These are phyloP conservation scores for Kingdonia uniflora DNA, from an alignment of 164 flowering plant species.

Conservation along the genomic window DNA sequence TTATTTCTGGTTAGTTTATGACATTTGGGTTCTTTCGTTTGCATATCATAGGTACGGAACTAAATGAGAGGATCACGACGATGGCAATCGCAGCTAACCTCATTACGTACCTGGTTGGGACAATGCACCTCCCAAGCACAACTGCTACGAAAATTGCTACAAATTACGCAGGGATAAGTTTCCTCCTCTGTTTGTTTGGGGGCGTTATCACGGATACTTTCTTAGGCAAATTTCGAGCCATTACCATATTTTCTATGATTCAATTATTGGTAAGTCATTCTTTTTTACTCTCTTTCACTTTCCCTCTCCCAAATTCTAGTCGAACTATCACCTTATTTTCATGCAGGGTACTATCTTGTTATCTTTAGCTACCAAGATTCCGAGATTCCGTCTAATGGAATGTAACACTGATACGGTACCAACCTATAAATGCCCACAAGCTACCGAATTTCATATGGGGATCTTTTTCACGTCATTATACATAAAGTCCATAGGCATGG, in stretches of 20 bases:
- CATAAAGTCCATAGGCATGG: conserved; percentile 64
- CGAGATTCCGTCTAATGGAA: conserved; percentile 54
- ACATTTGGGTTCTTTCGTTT: no score
- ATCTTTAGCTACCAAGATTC: conserved; percentile 41
- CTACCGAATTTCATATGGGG: conserved; percentile 61
- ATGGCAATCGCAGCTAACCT: conserved; percentile 89
- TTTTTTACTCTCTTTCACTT: no score
- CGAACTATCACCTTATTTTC: no score
- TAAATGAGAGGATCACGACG: conserved; percentile 59
- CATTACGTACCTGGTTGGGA: conserved; percentile 63
- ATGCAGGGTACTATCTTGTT: conserved; percentile 62
- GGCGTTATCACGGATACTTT: conserved; percentile 84
- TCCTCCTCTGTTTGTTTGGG: conserved; percentile 65
- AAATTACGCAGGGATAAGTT: conserved; percentile 69
- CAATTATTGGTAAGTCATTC: conserved; percentile 50
- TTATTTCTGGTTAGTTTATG: no score
- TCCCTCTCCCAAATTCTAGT: no score
- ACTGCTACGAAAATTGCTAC: conserved; percentile 65
- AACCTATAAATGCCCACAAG: conserved; percentile 27
- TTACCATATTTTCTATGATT: conserved; percentile 45
- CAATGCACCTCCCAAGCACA: conserved; percentile 72
- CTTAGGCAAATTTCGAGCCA: conserved; percentile 64
- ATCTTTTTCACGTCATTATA: conserved; percentile 50
- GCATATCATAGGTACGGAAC: neutral
- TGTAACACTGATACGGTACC: conserved; percentile 18